Conservation (phyloP, 2,329 filamentous ascomycete species). For the Dothiorella sarmentorum region DNA sequence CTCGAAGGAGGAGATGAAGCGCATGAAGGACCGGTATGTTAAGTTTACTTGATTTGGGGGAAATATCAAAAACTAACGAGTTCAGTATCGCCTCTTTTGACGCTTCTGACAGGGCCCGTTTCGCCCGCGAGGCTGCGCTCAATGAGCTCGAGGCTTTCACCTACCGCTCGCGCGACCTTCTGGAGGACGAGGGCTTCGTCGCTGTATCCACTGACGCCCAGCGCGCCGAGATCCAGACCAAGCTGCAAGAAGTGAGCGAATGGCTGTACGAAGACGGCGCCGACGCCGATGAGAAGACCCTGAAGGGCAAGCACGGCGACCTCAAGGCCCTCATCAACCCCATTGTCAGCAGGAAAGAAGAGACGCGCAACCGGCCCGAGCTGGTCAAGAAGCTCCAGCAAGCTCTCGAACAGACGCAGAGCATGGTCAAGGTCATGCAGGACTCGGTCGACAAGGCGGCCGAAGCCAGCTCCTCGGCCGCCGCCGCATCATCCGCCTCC, state of each 20-base stretch:
- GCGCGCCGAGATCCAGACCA: slow-evolving; percentile 63
- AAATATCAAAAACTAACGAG: slow-evolving; percentile 20
- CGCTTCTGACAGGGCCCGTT: slow-evolving; percentile 73
- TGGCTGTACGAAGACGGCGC: slow-evolving; percentile 88
- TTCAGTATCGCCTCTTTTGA: slow-evolving; percentile 76
- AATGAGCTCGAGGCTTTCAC: slow-evolving; percentile 94
- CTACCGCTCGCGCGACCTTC: slow-evolving; percentile 79
- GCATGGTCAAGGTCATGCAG: slow-evolving; percentile 68
- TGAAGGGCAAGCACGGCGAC: slow-evolving; percentile 72
- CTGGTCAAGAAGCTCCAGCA: slow-evolving; percentile 65
- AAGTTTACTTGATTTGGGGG: background rate
- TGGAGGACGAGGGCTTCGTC: slow-evolving; percentile 73
- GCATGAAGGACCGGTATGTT: slow-evolving; percentile 57
- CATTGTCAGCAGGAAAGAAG: slow-evolving; percentile 70
- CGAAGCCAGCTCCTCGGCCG: slow-evolving; percentile 40
- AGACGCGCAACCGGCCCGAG: slow-evolving; percentile 67
- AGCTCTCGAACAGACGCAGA: slow-evolving; percentile 66
- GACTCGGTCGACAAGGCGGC: slow-evolving; percentile 69
- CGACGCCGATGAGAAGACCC: slow-evolving; percentile 68
- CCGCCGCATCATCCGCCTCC: slow-evolving; percentile 41
- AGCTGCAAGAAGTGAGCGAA: slow-evolving; percentile 68
- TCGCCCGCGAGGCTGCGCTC: slow-evolving; percentile 76
- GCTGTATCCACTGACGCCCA: slow-evolving; percentile 66
- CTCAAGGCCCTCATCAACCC: slow-evolving; percentile 76
- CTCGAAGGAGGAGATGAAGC: slow-evolving; percentile 58